Conservation (phyloP, 139 green algal genomes). For the Tetraselmis striata region DNA sequence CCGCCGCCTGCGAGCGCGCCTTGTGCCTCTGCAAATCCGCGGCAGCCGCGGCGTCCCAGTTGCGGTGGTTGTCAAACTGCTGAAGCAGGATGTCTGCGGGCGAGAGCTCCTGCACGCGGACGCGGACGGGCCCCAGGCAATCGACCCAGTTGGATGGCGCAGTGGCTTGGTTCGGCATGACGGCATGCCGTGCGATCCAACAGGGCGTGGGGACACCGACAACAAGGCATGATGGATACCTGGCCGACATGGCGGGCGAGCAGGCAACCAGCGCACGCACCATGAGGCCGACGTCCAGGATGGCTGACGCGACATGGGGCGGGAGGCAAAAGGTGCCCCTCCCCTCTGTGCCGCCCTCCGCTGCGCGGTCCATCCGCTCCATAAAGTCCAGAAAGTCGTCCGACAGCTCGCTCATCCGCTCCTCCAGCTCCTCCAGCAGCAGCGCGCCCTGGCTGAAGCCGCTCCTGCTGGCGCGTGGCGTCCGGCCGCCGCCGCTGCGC, state of each 20-base stretch:
- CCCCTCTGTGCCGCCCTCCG: not conserved
- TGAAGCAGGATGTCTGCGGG: not conserved
- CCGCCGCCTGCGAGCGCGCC: no score
- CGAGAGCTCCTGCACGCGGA: not conserved
- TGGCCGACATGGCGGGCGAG: no score
- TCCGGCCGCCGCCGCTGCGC: not conserved
- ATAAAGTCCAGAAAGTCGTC: constrained; percentile 1
- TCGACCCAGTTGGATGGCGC: no score
- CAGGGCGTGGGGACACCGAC: no score
- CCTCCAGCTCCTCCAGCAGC: not conserved
- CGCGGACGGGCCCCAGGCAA: not conserved
- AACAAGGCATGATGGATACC: no score
- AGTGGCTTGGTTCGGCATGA: no score
- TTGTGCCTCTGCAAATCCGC: not conserved
- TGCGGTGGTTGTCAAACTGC: not conserved
- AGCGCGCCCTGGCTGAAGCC: not conserved
- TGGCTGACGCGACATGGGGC: not conserved
- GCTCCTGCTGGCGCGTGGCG: not conserved
- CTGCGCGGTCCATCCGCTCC: not conserved
- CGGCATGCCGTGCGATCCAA: no score
- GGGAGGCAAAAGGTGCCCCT: not conserved
- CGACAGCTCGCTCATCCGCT: not conserved
- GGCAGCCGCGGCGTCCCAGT: not conserved
- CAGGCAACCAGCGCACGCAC: no score
- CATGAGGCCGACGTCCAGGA: not conserved